Evolutionary conservation across 192 early-diverging fungal genomes (phyloP), one percentile per base, ranked within the genome.

Genomic region (Backusella psychrophila): DNA sequence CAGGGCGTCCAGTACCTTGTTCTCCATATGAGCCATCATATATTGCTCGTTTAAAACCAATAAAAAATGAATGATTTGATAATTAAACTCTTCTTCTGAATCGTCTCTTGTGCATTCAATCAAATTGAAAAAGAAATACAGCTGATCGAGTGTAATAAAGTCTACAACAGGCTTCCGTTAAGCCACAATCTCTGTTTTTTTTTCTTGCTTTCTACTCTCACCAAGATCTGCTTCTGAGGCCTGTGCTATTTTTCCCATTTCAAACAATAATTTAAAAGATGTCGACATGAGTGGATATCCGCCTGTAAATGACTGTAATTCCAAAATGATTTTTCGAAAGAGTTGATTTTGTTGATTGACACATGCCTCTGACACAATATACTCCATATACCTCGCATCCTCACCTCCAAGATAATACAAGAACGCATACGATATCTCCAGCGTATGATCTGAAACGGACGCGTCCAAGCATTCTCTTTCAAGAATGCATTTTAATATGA

Each of bases 311-410:
- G 29, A 36, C 19, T 68, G 66, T 7, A 90, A 81, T 77, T 88
- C 82, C 44, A 82, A 65, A 26, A 85, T 85, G 19, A 90, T 81
- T 78, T 90, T 90, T 2, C 71, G 73, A 75, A 88, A 73, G n/a
- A 82, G 80, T 42, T 85, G 75, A 41, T 78, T 81, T 26, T 65
- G 21, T 59, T 74, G 34, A 21, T 36, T 35, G 11, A n/a, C 15
- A 29, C n/a, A 23, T 15, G 71, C 44, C 31, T 73, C 75, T 15
- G 70, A 4, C 7, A 80, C 69, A 12, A 90, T 85, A 76, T 78
- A 80, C 19, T 85, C 66, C 72, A 87, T 83, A 9, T 85, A 84
- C n/a, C 79, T 63, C 6, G 77, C 66, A 69, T 81, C 78, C 41
- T 88, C 87, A 53, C 77, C 78, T 4, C 87, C 87, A 2, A 86